A percentile compares a stretch with the other conserved stretches of the same genome.
phyloP scores from a whole-genome alignment of 225 moss, liverwort and hornwort genomes.

The Straminergon stramineum region DNA sequence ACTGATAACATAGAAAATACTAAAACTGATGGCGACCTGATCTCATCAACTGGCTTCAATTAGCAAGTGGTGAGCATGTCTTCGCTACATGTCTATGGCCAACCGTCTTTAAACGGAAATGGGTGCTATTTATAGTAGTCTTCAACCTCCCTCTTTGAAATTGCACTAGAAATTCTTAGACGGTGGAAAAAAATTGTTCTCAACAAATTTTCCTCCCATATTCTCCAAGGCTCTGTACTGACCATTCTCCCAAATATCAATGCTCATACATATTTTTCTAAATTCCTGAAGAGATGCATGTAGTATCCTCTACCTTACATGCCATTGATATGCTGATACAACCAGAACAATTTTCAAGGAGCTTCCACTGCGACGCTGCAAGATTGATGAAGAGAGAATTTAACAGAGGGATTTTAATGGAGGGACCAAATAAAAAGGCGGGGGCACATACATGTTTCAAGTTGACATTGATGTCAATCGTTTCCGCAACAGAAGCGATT shows the following conservation, averaged over 20 bases:
- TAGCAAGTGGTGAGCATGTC: neutral
- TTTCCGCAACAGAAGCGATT: constrained; percentile 21
- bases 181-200: neutral
- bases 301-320: neutral
- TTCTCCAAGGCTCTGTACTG: neutral
- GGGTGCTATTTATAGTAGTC: too few relatives aligned
- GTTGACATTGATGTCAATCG: constrained; percentile 19
- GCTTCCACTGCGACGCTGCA: neutral
- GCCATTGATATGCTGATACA: neutral
- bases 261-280: neutral
- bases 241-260: neutral
- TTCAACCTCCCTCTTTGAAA: neutral
- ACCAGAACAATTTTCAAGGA: neutral
- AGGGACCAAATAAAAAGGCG: neutral
- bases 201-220: neutral
- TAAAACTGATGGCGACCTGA: neutral
- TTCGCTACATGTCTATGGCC: neutral
- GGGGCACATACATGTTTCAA: constrained; percentile 3
- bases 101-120: neutral
- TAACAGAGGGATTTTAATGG: neutral
- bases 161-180: neutral
- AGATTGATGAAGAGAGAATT: neutral
- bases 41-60: neutral
- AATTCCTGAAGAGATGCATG: neutral
- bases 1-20: neutral